Evolutionary conservation across 2,329 filamentous ascomycete genomes (phyloP).

Genomic region (Penicillium polonicum): DNA sequence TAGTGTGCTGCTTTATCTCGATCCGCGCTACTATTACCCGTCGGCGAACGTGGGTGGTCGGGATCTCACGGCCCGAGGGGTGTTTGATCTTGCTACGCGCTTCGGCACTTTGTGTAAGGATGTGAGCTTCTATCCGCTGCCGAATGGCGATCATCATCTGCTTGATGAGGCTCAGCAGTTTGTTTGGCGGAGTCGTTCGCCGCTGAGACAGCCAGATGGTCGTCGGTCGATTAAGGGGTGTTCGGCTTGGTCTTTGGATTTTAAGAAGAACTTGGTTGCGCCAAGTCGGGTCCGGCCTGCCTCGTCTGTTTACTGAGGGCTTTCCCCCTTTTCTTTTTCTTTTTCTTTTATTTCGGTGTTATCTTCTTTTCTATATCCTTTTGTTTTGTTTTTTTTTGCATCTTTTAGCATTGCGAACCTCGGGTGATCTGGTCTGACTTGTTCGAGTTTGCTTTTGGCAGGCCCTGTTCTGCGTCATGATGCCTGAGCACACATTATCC

Average conservation of each 20-base stretch:
- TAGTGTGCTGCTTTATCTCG: conserved; percentile 34
- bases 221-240: conserved; percentile 4
- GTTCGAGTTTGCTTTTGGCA: neutral
- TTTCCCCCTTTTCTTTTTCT: neutral
- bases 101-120: conserved; percentile 31
- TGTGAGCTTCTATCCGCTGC: conserved; percentile 34
- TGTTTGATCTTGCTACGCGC: conserved; percentile 31
- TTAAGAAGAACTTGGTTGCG: neutral
- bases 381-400: neutral
- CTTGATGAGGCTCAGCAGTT: conserved; percentile 26
- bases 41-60: conserved; percentile 27
- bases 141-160: conserved; percentile 26
- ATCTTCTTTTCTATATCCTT: neutral
- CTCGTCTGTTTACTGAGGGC: conserved; percentile 2
- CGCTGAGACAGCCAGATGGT: neutral
- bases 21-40: conserved; percentile 37
- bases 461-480: neutral
- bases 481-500: neutral
- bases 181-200: conserved; percentile 16
- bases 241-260: conserved; percentile 7
- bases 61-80: conserved; percentile 31
- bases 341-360: no score
- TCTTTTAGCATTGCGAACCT: neutral
- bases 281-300: neutral
- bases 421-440: neutral